These are phyloP conservation scores for Hypoxylon rubiginosum DNA, from an alignment of 2,329 filamentous ascomycete species.

Conservation along the genomic window DNA sequence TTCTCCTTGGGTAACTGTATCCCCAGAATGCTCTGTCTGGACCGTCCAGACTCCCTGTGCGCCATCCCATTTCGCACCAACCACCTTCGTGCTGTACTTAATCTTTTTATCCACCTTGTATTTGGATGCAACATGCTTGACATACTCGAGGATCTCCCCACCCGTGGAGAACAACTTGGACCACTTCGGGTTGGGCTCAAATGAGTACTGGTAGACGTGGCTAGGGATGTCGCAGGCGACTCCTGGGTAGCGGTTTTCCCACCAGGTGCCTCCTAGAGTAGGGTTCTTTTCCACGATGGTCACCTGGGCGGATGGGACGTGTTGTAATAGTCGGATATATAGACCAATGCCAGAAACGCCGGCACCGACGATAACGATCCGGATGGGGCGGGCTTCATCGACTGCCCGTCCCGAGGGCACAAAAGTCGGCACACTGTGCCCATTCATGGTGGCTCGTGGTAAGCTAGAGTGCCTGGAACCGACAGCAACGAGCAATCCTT, in stretches of 20 bases:
- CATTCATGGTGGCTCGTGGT: not conserved
- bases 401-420: not conserved
- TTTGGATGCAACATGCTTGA: not conserved
- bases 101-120: not conserved
- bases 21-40: slow-evolving; percentile 17
- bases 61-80: not conserved
- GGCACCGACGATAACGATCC: not conserved
- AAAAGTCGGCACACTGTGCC: not conserved
- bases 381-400: not conserved
- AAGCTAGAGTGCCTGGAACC: not conserved
- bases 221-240: slow-evolving; percentile 27
- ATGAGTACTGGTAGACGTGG: slow-evolving; percentile 28
- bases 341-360: not conserved
- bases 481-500: not conserved
- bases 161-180: slow-evolving; percentile 19
- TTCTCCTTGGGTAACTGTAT: slow-evolving; percentile 22
- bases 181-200: slow-evolving; percentile 25
- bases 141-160: not conserved
- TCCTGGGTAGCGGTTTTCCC: slow-evolving; percentile 31
- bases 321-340: not conserved
- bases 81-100: not conserved
- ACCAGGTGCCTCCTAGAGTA: slow-evolving; percentile 24
- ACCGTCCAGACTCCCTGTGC: slow-evolving; percentile 22
- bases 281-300: slow-evolving; percentile 20
- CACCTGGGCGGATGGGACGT: not conserved